A percentile compares a stretch with the other conserved stretches of the same genome.
Conservation (phyloP, 306 rosid genomes). For the Lotus japonicus region DNA sequence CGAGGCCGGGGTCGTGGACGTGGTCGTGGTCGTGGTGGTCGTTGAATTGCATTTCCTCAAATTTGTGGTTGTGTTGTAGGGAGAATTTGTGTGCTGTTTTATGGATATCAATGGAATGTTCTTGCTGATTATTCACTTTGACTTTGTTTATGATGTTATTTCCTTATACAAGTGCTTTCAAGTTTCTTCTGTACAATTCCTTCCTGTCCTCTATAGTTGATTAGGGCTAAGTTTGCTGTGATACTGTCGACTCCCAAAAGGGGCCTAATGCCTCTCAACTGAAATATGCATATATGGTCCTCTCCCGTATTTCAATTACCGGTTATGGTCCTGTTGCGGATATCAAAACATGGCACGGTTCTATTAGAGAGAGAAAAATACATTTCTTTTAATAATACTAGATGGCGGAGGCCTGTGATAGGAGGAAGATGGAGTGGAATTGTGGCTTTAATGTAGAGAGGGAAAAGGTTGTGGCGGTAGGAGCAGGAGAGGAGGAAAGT, state of each 20-base stretch:
- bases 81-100: conserved; percentile 24
- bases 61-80: conserved; percentile 49
- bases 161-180: neutral
- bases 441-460: too few species aligned
- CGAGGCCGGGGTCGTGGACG: conserved; percentile 84
- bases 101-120: conserved; percentile 27
- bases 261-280: neutral
- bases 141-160: conserved; percentile 8
- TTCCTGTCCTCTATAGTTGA: neutral
- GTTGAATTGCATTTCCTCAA: conserved; percentile 28
- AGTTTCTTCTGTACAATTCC: conserved; percentile 6
- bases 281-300: neutral
- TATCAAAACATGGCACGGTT: too few species aligned
- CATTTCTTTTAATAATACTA: too few species aligned
- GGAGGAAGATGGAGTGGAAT: too few species aligned
- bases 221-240: neutral
- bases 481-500: too few species aligned
- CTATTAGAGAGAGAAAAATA: too few species aligned
- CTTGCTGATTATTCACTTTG: conserved; percentile 5
- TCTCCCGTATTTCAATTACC: too few species aligned
- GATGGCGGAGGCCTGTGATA: too few species aligned
- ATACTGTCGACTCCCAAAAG: neutral
- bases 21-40: conserved; percentile 83
- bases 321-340: too few species aligned
- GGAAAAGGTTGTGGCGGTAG: too few species aligned